phyloP scores from a whole-genome alignment of 1,284 basidiomycete genomes.

The Tetrapyrgos nigripes region DNA sequence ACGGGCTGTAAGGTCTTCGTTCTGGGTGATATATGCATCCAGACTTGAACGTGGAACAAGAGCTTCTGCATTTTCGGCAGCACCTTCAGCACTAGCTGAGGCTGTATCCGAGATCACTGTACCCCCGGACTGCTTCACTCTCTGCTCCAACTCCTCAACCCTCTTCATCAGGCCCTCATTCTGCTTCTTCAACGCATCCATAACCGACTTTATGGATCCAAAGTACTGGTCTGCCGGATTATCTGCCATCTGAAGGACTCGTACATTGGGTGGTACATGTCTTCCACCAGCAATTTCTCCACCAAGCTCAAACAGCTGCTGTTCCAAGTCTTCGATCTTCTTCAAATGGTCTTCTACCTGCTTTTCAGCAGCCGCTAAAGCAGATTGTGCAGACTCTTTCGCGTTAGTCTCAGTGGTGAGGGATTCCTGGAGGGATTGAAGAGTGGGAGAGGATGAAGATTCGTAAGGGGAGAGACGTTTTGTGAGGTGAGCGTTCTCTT shows the following conservation, averaged over 20 bases:
- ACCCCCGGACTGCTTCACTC: slow-evolving; percentile 24
- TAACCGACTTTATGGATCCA: slow-evolving; percentile 67
- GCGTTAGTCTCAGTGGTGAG: not conserved
- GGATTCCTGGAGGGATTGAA: too few species aligned
- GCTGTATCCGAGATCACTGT: slow-evolving; percentile 8
- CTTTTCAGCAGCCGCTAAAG: slow-evolving; percentile 45
- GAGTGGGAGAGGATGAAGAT: too few species aligned
- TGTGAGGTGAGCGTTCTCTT: not conserved
- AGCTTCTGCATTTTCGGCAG: slow-evolving; percentile 29
- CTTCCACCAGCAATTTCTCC: slow-evolving; percentile 80
- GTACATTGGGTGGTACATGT: slow-evolving; percentile 75
- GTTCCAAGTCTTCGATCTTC: slow-evolving; percentile 70
- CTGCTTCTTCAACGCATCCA: slow-evolving; percentile 77
- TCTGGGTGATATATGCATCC: slow-evolving; percentile 69
- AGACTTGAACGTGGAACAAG: slow-evolving; percentile 75
- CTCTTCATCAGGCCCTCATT: slow-evolving; percentile 73
- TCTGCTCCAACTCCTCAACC: slow-evolving; percentile 60
- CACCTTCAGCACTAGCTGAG: slow-evolving; percentile 12
- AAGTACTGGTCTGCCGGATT: slow-evolving; percentile 82
- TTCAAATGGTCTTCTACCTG: slow-evolving; percentile 46
- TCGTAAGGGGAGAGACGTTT: not conserved
- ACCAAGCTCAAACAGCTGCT: slow-evolving; percentile 75
- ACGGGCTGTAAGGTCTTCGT: slow-evolving; percentile 61
- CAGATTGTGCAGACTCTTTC: not conserved
- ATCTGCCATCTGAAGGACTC: slow-evolving; percentile 72